These are phyloP conservation scores for Canavalia gladiata DNA, from an alignment of 306 rosid species.

Conservation along the genomic window DNA sequence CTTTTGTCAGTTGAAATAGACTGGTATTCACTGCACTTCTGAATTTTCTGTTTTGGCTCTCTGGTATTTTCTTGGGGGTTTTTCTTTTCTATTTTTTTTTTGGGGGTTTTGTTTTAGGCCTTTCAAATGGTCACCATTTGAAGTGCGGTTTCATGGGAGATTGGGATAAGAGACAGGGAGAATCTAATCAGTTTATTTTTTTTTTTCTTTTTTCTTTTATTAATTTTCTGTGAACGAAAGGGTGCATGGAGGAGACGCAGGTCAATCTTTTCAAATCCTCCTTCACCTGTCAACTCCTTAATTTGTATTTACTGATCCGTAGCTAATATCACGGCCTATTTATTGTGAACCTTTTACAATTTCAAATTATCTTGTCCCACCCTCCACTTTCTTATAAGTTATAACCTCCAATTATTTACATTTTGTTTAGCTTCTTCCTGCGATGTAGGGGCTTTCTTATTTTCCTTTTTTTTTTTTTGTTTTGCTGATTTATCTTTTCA, in stretches of 20 bases:
- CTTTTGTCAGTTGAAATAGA: constrained; percentile 37
- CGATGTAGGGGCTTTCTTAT: neutral
- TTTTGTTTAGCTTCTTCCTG: constrained; percentile 7
- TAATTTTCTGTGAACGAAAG: constrained; percentile 44
- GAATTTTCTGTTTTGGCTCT: constrained; percentile 38
- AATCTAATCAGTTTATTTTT: constrained; percentile 49
- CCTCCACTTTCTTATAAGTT: constrained; percentile 48
- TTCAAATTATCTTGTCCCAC: constrained; percentile 52
- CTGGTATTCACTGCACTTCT: constrained; percentile 36
- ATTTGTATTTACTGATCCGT: constrained; percentile 64
- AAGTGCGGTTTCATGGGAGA: constrained; percentile 64
- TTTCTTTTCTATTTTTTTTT: neutral
- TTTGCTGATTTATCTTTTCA: neutral
- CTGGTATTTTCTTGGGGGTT: constrained; percentile 26
- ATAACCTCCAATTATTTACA: constrained; percentile 49
- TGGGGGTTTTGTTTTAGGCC: constrained; percentile 46
- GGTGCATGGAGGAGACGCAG: constrained; percentile 65
- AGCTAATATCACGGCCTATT: constrained; percentile 66
- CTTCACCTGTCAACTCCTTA: constrained; percentile 63
- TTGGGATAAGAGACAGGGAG: constrained; percentile 58
- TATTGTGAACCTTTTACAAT: constrained; percentile 49
- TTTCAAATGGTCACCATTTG: constrained; percentile 62
- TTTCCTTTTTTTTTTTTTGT: neutral
- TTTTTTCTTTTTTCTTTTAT: neutral
- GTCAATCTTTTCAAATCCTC: constrained; percentile 68